Evolutionary conservation across 2,329 filamentous ascomycete genomes (phyloP).

Genomic region (Lachnellula hyalina): DNA sequence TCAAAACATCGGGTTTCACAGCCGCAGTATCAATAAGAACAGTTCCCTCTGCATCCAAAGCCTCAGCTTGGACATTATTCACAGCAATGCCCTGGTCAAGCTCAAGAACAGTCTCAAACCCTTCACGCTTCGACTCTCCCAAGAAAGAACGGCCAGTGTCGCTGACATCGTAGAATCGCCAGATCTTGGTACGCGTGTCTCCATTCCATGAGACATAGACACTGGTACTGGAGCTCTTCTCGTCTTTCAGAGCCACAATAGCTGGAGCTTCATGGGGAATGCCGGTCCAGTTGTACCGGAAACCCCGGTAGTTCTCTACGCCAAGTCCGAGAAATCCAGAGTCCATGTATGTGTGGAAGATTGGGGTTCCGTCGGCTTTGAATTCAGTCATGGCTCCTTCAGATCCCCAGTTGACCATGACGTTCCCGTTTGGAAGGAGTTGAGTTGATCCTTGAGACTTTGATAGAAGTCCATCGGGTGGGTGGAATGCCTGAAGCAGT

Average conservation of each 20-base stretch:
- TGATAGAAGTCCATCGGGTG: slow-evolving; percentile 18
- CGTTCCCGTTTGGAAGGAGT: slow-evolving; percentile 22
- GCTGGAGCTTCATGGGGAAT: slow-evolving; percentile 33
- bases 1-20: slow-evolving; percentile 7
- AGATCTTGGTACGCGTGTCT: slow-evolving; percentile 40
- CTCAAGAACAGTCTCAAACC: slow-evolving; percentile 37
- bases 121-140: slow-evolving; percentile 35
- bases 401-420: slow-evolving; percentile 23
- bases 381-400: slow-evolving; percentile 22
- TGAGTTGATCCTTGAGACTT: slow-evolving; percentile 23
- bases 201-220: slow-evolving; percentile 52
- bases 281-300: slow-evolving; percentile 36
- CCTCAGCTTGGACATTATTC: slow-evolving; percentile 11
- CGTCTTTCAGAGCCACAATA: slow-evolving; percentile 31
- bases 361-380: slow-evolving; percentile 29
- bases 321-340: slow-evolving; percentile 25
- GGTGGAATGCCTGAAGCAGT: slow-evolving; percentile 9
- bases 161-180: slow-evolving; percentile 42
- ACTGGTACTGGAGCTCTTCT: slow-evolving; percentile 29
- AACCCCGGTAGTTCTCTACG: slow-evolving; percentile 36
- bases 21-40: slow-evolving; percentile 6
- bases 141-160: slow-evolving; percentile 33
- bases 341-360: slow-evolving; percentile 37
- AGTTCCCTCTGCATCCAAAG: slow-evolving; percentile 7
- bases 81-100: background rate